These are phyloP conservation scores for Cystofilobasidium macerans DNA, from an alignment of 768 basidiomycete species.

Conservation along the genomic window DNA sequence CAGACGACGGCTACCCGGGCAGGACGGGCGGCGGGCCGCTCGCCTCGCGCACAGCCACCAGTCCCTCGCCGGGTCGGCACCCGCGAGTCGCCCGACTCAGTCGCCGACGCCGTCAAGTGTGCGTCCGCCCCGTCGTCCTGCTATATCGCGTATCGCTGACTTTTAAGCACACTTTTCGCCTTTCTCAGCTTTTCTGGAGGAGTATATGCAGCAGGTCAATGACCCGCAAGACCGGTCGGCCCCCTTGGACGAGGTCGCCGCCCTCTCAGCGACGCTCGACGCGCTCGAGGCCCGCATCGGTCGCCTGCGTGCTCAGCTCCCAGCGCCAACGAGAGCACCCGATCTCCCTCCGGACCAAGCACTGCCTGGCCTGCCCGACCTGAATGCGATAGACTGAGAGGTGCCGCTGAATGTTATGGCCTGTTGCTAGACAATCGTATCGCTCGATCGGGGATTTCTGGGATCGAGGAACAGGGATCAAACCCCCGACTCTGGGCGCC, in stretches of 20 bases:
- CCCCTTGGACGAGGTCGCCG: slow-evolving; percentile 1
- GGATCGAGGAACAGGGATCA: too few species aligned
- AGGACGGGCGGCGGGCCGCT: neutral
- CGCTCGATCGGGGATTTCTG: too few species aligned
- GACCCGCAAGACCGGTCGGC: neutral
- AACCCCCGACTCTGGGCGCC: too few species aligned
- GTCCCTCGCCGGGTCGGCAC: too few species aligned
- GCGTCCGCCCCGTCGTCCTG: neutral
- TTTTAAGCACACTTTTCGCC: neutral
- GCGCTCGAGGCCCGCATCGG: slow-evolving; percentile 14
- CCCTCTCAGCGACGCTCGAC: slow-evolving; percentile 17
- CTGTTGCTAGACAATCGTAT: too few species aligned
- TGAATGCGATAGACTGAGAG: too few species aligned
- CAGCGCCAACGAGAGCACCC: neutral
- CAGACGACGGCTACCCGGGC: neutral
- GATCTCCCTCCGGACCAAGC: too few species aligned
- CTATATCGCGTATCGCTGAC: neutral
- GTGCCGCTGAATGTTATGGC: too few species aligned
- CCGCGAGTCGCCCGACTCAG: slow-evolving; percentile 15
- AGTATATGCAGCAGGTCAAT: slow-evolving; percentile 1
- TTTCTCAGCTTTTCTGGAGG: slow-evolving; percentile 14
- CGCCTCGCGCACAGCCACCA: neutral
- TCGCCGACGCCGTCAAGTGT: slow-evolving; percentile 23
- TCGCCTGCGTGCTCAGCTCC: neutral
- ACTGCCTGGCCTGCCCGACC: too few species aligned